Base-by-base conservation (phyloP, 1,139 yeast genomes). In the Lodderomyces theae region DNA sequence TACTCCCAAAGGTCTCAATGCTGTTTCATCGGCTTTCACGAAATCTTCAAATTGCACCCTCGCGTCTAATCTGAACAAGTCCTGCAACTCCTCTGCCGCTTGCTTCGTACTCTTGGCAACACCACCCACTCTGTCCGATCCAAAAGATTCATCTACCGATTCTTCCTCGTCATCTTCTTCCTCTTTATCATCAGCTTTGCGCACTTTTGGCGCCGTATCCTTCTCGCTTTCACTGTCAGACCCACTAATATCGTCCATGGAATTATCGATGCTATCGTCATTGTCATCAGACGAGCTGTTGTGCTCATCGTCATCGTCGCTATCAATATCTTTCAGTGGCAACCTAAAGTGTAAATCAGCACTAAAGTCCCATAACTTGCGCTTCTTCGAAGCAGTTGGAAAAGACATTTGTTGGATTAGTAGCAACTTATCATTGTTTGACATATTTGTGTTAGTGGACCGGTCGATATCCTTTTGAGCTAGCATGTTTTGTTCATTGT, bases 41-140 rank as follows among this genome's bases (percentile, higher is more conserved):
- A 82, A 51, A 2, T 65, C 60, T 3, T 67, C 57, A 45, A 82
- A 74, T 0, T 63, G 58, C 0, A 68, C 54, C 2, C 42, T 46
- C 12, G 42, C 40, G 15, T 22, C 34, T 17, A 32, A 19, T 5
- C 37, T 45, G 38, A 75, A 64, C 21, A 65, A 54, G 2, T 57
- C 55, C 47, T 80, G 66, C 34, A 83, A 60, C 13, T 72, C 70
- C 8, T 60, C 60, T 0, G 88, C 87, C 34, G 85, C 71, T 48
- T 78, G 75, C 5, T 69, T 63, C 0, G 89, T 80, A 3, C 80
- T 64, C 49, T 70, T 67, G 7, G 50, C 55, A 1, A 51, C 48
- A 40, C 54, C 52, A 43, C 44, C 8, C 43, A 34, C 13, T 32
- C 48, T 24, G 24, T 34, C 35, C 15, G 48, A 54, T 10, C 28